Conservation (phyloP, 805 yeast species). For the Ogataea parapolymorpha region DNA sequence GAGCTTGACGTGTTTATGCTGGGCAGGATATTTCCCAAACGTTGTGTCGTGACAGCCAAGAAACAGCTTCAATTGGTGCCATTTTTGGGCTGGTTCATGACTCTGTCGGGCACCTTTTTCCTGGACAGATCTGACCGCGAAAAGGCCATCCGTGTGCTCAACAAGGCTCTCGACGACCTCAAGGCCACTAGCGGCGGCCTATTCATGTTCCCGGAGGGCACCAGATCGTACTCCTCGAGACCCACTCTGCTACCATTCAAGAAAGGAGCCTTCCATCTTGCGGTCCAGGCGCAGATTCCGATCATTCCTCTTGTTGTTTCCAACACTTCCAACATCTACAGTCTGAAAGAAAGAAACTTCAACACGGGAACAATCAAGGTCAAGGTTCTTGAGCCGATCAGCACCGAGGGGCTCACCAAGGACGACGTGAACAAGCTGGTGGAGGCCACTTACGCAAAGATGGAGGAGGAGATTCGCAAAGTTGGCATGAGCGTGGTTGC, state of each 20-base stretch:
- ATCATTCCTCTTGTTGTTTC: conserved; percentile 84
- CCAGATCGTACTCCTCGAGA: conserved; percentile 72
- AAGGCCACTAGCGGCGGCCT: conserved; percentile 66
- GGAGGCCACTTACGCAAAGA: conserved; percentile 51
- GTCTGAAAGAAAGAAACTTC: conserved; percentile 59
- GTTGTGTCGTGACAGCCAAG: conserved; percentile 91
- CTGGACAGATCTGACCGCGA: conserved; percentile 77
- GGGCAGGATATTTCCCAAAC: conserved; percentile 82
- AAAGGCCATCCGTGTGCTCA: conserved; percentile 72
- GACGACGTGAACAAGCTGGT: conserved; percentile 68
- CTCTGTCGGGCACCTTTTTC: conserved; percentile 84
- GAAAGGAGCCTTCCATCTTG: conserved; percentile 97
- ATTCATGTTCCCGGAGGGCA: conserved; percentile 96
- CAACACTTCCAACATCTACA: conserved; percentile 75
- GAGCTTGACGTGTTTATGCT: conserved; percentile 79
- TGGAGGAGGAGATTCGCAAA: conserved; percentile 44
- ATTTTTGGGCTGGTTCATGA: conserved; percentile 96
- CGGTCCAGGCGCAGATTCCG: conserved; percentile 88
- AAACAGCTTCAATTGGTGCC: conserved; percentile 81
- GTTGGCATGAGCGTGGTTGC: conserved; percentile 42
- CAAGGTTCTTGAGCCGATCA: conserved; percentile 77
- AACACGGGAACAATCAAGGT: conserved; percentile 73
- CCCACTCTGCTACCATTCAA: conserved; percentile 83
- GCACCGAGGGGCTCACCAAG: conserved; percentile 64
- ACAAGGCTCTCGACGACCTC: conserved; percentile 61